Percentiles rank a stretch among this genome's conserved stretches.
Conservation (phyloP, 208 protist species). For the Crithidia acanthocephali region DNA sequence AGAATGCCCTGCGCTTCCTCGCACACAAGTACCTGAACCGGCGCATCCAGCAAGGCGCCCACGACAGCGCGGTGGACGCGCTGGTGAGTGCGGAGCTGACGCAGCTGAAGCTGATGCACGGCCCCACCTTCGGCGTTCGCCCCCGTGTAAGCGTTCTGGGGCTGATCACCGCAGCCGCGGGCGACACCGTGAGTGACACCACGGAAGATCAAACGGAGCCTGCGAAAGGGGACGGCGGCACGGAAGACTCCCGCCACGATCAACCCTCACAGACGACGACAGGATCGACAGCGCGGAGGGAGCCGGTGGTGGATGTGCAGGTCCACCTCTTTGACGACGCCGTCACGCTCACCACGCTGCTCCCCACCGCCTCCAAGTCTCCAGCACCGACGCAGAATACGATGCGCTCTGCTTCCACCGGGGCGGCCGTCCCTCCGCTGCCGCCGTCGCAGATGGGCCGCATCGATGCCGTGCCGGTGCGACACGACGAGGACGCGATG, state of each 20-base stretch:
- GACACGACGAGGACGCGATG: slow-evolving; percentile 76
- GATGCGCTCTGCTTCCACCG: not conserved
- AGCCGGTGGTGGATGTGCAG: slow-evolving; percentile 20
- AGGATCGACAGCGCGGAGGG: not conserved
- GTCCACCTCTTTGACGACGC: slow-evolving; percentile 74
- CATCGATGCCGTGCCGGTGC: slow-evolving; percentile 64
- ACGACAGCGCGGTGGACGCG: slow-evolving; percentile 91
- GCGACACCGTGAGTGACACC: not conserved
- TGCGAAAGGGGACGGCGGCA: no score
- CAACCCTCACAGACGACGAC: no score
- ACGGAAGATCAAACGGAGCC: no score
- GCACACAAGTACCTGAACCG: slow-evolving; percentile 75
- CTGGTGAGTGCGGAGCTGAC: slow-evolving; percentile 79
- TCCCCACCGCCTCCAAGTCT: slow-evolving; percentile 6
- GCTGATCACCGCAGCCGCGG: slow-evolving; percentile 45
- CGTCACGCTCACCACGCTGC: slow-evolving; percentile 7
- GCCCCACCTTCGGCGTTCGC: slow-evolving; percentile 73
- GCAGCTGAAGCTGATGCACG: slow-evolving; percentile 81
- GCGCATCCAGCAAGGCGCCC: slow-evolving; percentile 84
- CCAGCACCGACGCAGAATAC: no score
- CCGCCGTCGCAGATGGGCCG: not conserved
- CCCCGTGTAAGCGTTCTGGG: slow-evolving; percentile 63
- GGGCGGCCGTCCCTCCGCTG: not conserved
- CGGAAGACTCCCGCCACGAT: no score
- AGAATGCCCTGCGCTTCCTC: slow-evolving; percentile 87